phyloP scores from a whole-genome alignment of 257 asterid genomes.

The Ajuga chamaepitys region DNA sequence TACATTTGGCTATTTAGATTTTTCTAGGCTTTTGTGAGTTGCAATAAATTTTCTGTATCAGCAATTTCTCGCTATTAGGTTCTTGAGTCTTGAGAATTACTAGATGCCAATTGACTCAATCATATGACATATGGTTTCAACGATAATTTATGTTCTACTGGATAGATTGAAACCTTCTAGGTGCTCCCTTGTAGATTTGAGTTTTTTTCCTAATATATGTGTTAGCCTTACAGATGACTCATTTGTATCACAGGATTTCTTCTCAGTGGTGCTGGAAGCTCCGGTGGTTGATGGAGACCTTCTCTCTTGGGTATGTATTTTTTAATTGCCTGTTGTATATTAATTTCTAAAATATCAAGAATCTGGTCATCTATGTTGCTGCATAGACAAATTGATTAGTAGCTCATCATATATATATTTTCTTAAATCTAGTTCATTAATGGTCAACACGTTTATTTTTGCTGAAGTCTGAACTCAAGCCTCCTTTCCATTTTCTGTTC shows the following conservation, averaged over 20 bases:
- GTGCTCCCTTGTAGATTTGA: background rate
- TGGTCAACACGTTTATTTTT: background rate
- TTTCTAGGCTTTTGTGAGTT: background rate
- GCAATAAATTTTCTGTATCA: background rate
- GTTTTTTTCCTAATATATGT: background rate
- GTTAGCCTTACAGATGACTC: background rate
- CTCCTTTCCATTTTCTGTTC: background rate
- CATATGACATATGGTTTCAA: background rate
- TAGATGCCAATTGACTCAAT: background rate
- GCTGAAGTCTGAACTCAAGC: background rate
- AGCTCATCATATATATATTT: background rate
- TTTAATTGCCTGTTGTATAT: background rate
- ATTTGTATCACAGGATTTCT: constrained; percentile 68
- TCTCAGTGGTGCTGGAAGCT: constrained; percentile 76
- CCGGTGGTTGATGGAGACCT: constrained; percentile 89
- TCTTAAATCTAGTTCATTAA: background rate
- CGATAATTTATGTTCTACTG: background rate
- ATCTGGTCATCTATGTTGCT: background rate
- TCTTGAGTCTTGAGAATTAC: background rate
- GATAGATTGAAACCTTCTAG: background rate
- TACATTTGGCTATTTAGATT: background rate
- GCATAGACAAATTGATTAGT: background rate
- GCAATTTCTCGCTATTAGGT: background rate
- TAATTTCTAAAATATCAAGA: background rate
- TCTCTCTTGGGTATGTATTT: constrained; percentile 62